Percentiles rank a stretch among this genome's conserved stretches.
These are phyloP conservation scores for Eucalyptus urophylla DNA, from an alignment of 345 rosid species.

Conservation along the genomic window DNA sequence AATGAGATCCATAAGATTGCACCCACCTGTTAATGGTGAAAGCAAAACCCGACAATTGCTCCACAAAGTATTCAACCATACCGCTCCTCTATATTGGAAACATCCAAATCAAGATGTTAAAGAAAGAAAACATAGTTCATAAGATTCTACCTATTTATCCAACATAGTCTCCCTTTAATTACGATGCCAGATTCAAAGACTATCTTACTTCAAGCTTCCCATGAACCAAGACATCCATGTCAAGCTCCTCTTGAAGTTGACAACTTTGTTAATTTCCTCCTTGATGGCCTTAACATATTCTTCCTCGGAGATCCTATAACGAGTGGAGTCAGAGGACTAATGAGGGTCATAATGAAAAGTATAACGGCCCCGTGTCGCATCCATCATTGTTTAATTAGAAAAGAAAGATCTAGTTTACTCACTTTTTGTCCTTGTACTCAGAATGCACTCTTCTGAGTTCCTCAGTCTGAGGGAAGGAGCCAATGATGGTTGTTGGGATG, in stretches of 20 bases:
- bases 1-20: conserved; percentile 94
- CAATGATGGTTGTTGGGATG: too few species aligned
- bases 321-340: background rate
- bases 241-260: conserved; percentile 87
- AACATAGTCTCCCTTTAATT: too few species aligned
- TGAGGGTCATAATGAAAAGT: background rate
- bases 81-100: conserved; percentile 55
- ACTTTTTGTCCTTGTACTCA: too few species aligned
- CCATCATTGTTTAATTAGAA: too few species aligned
- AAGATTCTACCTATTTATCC: too few species aligned
- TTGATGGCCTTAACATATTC: conserved; percentile 73
- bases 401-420: too few species aligned
- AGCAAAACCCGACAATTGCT: conserved; percentile 83
- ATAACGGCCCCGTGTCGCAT: background rate
- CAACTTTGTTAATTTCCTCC: conserved; percentile 84
- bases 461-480: too few species aligned
- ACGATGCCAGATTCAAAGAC: too few species aligned
- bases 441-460: too few species aligned
- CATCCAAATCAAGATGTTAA: background rate
- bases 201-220: conserved; percentile 88
- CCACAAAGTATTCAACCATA: conserved; percentile 98
- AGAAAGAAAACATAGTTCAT: too few species aligned
- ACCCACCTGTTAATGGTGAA: conserved; percentile 95
- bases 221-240: conserved; percentile 90
- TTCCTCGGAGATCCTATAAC: conserved; percentile 71